phyloP scores from a whole-genome alignment of 1,139 yeast species.

The Geotrichum reessii region DNA sequence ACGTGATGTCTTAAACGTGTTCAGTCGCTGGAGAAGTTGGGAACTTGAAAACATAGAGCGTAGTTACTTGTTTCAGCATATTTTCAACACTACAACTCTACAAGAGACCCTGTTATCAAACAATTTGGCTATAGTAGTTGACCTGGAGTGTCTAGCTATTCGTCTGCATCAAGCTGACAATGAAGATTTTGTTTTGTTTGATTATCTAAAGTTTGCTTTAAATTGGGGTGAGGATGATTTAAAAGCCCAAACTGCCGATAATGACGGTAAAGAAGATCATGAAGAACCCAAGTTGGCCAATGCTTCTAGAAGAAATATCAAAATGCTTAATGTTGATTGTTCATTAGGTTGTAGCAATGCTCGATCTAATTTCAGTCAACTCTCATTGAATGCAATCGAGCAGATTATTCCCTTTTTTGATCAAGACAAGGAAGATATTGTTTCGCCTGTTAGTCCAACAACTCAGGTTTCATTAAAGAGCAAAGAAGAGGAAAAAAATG shows the following conservation, averaged over 20 bases:
- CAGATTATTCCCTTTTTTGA: constrained; percentile 3
- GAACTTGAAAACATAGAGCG: constrained; percentile 60
- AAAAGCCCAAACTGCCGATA: constrained; percentile 7
- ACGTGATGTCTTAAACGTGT: constrained; percentile 50
- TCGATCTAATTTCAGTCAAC: constrained; percentile 24
- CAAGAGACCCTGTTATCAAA: constrained; percentile 30
- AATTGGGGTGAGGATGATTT: constrained; percentile 8
- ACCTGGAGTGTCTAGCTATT: constrained; percentile 32
- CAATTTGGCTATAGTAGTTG: constrained; percentile 26
- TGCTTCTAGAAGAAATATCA: background rate
- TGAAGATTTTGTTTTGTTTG: constrained; percentile 36
- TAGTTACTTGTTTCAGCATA: constrained; percentile 38
- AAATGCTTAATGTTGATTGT: constrained; percentile 22
- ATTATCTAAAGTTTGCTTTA: constrained; percentile 29
- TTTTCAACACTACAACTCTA: constrained; percentile 26
- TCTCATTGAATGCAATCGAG: constrained; percentile 22
- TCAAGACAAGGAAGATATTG: background rate
- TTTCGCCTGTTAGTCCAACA: background rate
- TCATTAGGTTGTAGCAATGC: constrained; percentile 24
- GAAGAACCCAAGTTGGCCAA: background rate
- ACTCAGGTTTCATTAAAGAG: background rate
- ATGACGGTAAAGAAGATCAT: constrained; percentile 2
- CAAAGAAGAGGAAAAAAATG: background rate
- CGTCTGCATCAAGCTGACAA: constrained; percentile 29
- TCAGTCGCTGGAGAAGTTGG: constrained; percentile 89